Evolutionary conservation across 2,329 filamentous ascomycete species (phyloP).

Genomic region (Knoxdaviesia proteae): DNA sequence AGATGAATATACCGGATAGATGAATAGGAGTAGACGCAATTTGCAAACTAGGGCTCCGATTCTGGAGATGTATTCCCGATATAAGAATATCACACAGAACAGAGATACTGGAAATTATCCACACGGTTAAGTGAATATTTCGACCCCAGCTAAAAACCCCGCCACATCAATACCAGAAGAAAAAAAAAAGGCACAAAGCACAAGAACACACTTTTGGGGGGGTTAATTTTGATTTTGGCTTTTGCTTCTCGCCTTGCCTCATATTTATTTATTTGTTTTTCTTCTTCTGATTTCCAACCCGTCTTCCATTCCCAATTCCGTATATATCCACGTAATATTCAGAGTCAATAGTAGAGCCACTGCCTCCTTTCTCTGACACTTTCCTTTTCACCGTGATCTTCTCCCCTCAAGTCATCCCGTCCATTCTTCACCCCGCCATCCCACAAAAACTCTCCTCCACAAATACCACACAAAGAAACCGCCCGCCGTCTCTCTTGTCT

Average conservation of each 20-base stretch:
- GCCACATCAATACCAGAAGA: not conserved
- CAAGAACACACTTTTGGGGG: constrained; percentile 1
- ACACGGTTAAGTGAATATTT: not conserved
- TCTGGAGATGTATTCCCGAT: too few relatives aligned
- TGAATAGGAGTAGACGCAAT: too few relatives aligned
- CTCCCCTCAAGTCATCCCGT: not conserved
- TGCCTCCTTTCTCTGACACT: not conserved
- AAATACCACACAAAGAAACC: not conserved
- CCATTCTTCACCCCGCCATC: not conserved
- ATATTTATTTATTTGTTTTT: not conserved
- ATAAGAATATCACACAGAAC: too few relatives aligned
- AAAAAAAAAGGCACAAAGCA: not conserved
- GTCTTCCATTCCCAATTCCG: too few relatives aligned
- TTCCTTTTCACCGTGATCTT: not conserved
- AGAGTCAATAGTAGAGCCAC: too few relatives aligned
- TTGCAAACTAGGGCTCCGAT: too few relatives aligned
- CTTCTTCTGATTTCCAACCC: not conserved
- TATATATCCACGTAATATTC: too few relatives aligned
- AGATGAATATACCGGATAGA: too few relatives aligned
- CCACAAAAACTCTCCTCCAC: not conserved
- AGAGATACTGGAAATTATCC: too few relatives aligned
- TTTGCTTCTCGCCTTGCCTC: not conserved
- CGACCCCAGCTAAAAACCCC: not conserved
- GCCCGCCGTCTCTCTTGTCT: too few relatives aligned
- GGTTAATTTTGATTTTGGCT: not conserved